Conservation (phyloP, 768 basidiomycete species). For the Calocera cornea region DNA sequence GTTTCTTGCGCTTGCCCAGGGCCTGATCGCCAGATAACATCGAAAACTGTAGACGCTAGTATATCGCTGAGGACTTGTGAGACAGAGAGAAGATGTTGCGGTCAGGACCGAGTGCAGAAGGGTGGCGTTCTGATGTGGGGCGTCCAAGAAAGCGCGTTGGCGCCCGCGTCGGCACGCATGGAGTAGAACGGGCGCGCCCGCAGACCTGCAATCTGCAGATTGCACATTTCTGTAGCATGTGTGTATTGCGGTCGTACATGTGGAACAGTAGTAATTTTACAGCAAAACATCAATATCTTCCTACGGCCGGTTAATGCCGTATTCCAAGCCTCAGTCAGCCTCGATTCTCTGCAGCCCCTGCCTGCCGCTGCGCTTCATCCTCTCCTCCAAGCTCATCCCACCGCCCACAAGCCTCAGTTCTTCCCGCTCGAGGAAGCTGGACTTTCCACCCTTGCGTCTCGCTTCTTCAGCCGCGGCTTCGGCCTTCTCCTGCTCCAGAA, state of each 20-base stretch:
- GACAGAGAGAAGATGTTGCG: too few species aligned
- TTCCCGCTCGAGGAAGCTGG: slow-evolving; percentile 67
- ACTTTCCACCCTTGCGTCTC: slow-evolving; percentile 57
- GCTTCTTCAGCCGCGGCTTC: slow-evolving; percentile 61
- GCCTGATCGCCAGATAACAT: neutral
- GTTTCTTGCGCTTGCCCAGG: neutral
- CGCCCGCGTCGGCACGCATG: too few species aligned
- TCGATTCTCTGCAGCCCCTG: slow-evolving; percentile 1
- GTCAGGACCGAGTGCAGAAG: too few species aligned
- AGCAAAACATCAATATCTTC: neutral
- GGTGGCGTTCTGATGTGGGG: too few species aligned
- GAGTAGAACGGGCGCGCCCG: too few species aligned
- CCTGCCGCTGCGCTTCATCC: slow-evolving; percentile 57
- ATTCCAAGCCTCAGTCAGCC: neutral
- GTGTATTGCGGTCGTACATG: neutral
- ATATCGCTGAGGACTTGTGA: neutral
- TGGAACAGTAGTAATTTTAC: neutral
- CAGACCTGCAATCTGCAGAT: too few species aligned
- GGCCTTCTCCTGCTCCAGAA: slow-evolving; percentile 65
- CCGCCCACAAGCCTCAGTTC: slow-evolving; percentile 77
- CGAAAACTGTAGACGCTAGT: neutral
- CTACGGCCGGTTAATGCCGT: too few species aligned
- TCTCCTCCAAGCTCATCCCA: slow-evolving; percentile 52
- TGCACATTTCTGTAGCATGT: neutral
- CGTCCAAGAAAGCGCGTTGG: too few species aligned